A percentile compares a stretch with the other conserved stretches of the same genome.
phyloP scores from a whole-genome alignment of 345 rosid species.

The Eucalyptus cloeziana region DNA sequence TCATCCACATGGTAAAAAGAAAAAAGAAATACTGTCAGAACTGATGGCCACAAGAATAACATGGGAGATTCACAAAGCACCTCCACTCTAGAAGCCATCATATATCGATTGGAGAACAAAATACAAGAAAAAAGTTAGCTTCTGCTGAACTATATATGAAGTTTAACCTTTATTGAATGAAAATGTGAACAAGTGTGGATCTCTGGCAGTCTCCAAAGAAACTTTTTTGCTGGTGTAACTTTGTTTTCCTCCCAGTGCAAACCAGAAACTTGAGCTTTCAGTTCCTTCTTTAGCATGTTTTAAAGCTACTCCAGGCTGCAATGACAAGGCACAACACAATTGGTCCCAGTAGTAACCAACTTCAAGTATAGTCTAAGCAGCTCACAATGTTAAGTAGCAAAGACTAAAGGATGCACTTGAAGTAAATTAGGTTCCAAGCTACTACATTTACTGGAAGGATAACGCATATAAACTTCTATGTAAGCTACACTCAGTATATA shows the following conservation, averaged over 20 bases:
- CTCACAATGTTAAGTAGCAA: neutral
- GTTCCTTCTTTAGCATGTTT: constrained; percentile 95
- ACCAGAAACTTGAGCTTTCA: constrained; percentile 90
- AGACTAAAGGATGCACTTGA: neutral
- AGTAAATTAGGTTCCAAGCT: neutral
- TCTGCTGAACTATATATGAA: neutral
- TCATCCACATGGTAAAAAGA: constrained; percentile 7
- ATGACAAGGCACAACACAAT: constrained; percentile 1
- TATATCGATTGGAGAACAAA: neutral
- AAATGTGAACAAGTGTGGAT: constrained; percentile 80
- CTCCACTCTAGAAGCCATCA: neutral
- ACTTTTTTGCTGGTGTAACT: constrained; percentile 62
- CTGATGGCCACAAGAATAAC: neutral
- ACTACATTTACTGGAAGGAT: neutral
- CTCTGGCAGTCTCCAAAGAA: constrained; percentile 52
- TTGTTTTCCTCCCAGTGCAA: constrained; percentile 93
- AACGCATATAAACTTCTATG: neutral
- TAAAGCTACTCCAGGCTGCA: constrained; percentile 75
- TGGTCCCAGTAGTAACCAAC: neutral
- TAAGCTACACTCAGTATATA: neutral
- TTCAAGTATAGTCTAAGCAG: neutral
- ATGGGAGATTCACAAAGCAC: neutral
- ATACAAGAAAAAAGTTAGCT: neutral
- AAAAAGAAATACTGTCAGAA: neutral
- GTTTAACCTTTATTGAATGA: constrained; percentile 55